A percentile compares a stretch with the other conserved stretches of the same genome.
These are phyloP conservation scores for Monosporascus sp. DNA, from an alignment of 2,329 filamentous ascomycete species.

Conservation along the genomic window DNA sequence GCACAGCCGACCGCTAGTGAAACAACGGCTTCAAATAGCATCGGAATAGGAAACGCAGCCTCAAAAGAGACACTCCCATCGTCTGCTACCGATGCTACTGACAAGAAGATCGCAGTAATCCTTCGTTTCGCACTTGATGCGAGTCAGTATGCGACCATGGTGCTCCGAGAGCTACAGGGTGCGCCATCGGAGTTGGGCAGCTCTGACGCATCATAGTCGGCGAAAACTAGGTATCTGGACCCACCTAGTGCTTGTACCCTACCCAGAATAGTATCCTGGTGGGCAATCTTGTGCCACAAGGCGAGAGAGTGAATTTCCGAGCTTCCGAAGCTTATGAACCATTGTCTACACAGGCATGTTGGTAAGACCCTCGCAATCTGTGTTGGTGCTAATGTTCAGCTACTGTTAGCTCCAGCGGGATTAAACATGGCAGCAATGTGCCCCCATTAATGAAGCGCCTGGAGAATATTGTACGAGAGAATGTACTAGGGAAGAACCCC, in stretches of 20 bases:
- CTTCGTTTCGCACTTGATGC: constrained; percentile 27
- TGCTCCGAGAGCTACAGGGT: constrained; percentile 29
- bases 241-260: neutral
- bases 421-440: too few species aligned
- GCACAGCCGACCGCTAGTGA: neutral
- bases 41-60: neutral
- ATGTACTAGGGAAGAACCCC: too few species aligned
- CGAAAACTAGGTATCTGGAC: neutral
- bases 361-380: neutral
- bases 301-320: neutral
- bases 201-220: neutral
- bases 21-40: neutral
- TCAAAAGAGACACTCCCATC: neutral
- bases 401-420: neutral
- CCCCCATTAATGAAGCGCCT: too few species aligned
- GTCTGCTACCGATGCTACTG: constrained; percentile 5
- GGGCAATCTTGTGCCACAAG: neutral
- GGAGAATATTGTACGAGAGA: too few species aligned
- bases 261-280: neutral
- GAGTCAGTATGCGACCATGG: constrained; percentile 30
- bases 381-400: neutral
- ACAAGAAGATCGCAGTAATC: constrained; percentile 28
- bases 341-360: neutral
- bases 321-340: neutral
- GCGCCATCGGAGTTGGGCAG: neutral